A percentile compares a stretch with the other conserved stretches of the same genome.
Evolutionary conservation across 176 grass and related monocot genomes (phyloP).

Genomic region (Saccharum officinarum): DNA sequence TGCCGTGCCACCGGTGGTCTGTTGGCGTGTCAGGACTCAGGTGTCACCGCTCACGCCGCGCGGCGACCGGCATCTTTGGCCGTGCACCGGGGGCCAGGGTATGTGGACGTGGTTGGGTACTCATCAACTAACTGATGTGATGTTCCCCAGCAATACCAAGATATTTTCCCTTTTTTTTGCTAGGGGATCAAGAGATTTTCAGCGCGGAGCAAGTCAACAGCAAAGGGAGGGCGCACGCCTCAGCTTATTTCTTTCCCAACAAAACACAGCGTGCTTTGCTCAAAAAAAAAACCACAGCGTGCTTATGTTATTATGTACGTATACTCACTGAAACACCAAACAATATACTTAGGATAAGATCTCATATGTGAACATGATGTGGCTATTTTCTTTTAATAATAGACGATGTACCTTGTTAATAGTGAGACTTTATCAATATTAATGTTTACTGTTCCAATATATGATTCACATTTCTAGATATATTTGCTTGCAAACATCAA

Average conservation of each 20-base stretch:
- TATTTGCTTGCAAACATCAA: neutral
- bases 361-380: no score
- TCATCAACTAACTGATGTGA: neutral
- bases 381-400: no score
- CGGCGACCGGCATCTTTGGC: neutral
- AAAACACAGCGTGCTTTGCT: no score
- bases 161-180: neutral
- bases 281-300: no score
- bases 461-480: neutral
- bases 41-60: neutral
- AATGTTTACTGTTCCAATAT: neutral
- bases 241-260: no score
- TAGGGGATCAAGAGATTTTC: no score
- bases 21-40: conserved; percentile 11
- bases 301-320: no score
- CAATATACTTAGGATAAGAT: no score
- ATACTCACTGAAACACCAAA: no score
- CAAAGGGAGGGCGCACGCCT: no score
- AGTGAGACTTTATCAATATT: neutral
- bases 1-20: neutral
- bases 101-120: neutral
- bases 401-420: no score
- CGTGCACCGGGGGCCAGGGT: conserved; percentile 2
- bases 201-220: no score
- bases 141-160: neutral